Percentiles rank a stretch among this genome's conserved stretches.
phyloP scores from a whole-genome alignment of 2,329 filamentous ascomycete species.

The Periconia digitata region DNA sequence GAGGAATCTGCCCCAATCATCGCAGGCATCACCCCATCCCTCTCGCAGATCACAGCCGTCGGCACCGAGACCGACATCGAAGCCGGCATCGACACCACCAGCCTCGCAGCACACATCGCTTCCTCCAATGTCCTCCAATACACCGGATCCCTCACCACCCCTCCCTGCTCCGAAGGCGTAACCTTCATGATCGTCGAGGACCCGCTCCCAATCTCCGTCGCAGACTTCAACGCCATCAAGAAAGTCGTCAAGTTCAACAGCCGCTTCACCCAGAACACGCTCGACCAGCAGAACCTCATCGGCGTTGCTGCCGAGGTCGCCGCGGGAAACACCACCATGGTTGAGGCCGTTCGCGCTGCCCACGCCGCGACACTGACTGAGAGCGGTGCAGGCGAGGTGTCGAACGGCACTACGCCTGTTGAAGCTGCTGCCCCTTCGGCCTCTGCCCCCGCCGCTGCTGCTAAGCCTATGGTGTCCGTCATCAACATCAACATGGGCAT shows the following conservation, averaged over 20 bases:
- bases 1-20: conserved; percentile 35
- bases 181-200: conserved; percentile 56
- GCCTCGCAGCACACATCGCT: conserved; percentile 42
- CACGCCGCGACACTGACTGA: background rate
- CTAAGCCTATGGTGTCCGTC: background rate
- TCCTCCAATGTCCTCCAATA: conserved; percentile 53
- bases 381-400: background rate
- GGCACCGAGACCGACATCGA: conserved; percentile 41
- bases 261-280: conserved; percentile 56
- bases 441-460: background rate
- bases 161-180: conserved; percentile 62
- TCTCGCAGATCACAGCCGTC: conserved; percentile 43
- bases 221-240: conserved; percentile 56
- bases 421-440: background rate
- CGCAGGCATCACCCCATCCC: conserved; percentile 30
- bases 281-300: conserved; percentile 49
- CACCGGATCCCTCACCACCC: conserved; percentile 62
- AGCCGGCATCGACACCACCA: conserved; percentile 48
- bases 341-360: background rate
- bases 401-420: background rate
- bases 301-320: background rate
- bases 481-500: background rate
- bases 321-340: background rate
- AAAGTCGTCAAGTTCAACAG: conserved; percentile 58
- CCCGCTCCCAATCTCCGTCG: conserved; percentile 51